Evolutionary conservation across 768 basidiomycete genomes (phyloP), one percentile per base, ranked within the genome.

Genomic region (Aureoboletus auriporus): DNA sequence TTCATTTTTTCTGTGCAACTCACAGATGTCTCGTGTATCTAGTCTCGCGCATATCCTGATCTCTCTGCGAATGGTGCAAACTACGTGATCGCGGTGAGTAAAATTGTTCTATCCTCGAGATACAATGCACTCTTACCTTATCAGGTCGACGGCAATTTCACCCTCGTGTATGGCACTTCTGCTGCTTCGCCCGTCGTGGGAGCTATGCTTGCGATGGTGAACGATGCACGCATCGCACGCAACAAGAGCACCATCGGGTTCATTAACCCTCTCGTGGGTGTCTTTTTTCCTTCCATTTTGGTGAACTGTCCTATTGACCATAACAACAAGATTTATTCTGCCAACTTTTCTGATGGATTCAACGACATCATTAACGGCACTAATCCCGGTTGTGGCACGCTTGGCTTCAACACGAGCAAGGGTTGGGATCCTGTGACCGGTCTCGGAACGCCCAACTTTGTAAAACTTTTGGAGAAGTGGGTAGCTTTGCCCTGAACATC

Each of bases 181-280:
- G 80, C 82, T 12, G 68, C 76, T 47, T 61, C 78, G 13, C 84
- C 84, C 1, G 82, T 83, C 50, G 72, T 82, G n/a, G 84, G 79
- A 13, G 76, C 72, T n/a, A 69, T 86, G 20, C 71, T 86, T 49
- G 55, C 84, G 9, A 72, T 84, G 50, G 63, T 86, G 36, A 85
- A 85, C 47, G 83, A 86, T 58, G 76, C 73, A 39, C 79, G 78
- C 17, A 63, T 86, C 20, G 66, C 75, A 0, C 41, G 51, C 8
- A 69, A 72, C 34, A 74, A 77, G 56, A 42, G 68, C 2, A 60
- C 81, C 1, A 67, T 86, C 20, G 84, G 82, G 2, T 84, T 83
- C 65, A 62, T 83, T 49, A 84, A 83, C 56, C 80, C 76, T 33
- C 49, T 59, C 14, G 73, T 75, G 42, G 2, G 69, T 49, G n/a